A percentile compares a stretch with the other conserved stretches of the same genome.
phyloP scores from a whole-genome alignment of 2,329 filamentous ascomycete genomes.

The Ophiostoma ulmi region DNA sequence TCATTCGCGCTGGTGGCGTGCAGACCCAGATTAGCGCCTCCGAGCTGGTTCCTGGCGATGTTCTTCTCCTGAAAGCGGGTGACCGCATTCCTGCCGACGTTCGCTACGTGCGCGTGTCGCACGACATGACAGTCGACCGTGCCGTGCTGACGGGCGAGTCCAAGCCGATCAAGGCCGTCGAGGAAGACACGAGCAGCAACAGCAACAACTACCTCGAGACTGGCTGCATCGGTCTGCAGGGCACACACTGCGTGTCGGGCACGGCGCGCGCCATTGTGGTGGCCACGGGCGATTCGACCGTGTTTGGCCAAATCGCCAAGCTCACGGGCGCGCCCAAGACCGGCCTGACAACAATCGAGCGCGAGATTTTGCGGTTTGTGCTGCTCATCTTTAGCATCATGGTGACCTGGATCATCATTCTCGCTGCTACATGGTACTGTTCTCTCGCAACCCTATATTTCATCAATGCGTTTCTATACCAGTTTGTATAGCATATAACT shows the following conservation, averaged over 20 bases:
- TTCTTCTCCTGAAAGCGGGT: slow-evolving; percentile 63
- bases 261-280: slow-evolving; percentile 64
- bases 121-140: slow-evolving; percentile 68
- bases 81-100: slow-evolving; percentile 71
- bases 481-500: neutral
- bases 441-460: slow-evolving; percentile 36
- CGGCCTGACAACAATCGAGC: slow-evolving; percentile 65
- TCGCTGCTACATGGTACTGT: slow-evolving; percentile 57
- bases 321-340: slow-evolving; percentile 64
- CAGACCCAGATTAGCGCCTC: slow-evolving; percentile 48
- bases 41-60: slow-evolving; percentile 63
- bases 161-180: slow-evolving; percentile 37
- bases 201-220: slow-evolving; percentile 71
- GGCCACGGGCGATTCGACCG: slow-evolving; percentile 64
- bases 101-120: slow-evolving; percentile 48
- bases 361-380: slow-evolving; percentile 69
- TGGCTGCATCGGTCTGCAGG: slow-evolving; percentile 68
- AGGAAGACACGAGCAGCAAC: slow-evolving; percentile 58
- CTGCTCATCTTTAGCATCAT: slow-evolving; percentile 64
- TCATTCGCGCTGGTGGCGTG: slow-evolving; percentile 64
- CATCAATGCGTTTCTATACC: neutral
- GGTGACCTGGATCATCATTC: slow-evolving; percentile 57
- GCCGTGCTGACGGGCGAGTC: slow-evolving; percentile 70
- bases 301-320: slow-evolving; percentile 71
- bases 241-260: slow-evolving; percentile 70